Evolutionary conservation across 2,329 filamentous ascomycete species (phyloP), one percentile per base, ranked within the genome.

Genomic region (Calonectria montana): DNA sequence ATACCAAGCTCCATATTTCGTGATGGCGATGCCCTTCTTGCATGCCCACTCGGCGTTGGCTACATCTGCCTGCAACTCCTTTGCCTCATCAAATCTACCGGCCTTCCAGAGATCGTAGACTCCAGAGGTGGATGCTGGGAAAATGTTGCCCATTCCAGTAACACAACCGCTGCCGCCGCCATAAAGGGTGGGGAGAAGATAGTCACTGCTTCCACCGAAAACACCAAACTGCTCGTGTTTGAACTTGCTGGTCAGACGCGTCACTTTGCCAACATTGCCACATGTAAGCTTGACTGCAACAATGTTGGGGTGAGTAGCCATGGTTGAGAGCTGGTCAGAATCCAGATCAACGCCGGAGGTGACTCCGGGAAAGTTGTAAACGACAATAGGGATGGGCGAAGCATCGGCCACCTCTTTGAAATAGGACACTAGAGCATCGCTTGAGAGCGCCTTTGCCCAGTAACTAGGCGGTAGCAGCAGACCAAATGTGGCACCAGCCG

Each of bases 391-490:
- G 45, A 93, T 89, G 0, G 91, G 91, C 1, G 90, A 92, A 7
- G 72, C 73, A 53, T 89, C 87, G 16, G 91, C 92, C 29, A 93
- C 91, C 27, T 90, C 87, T 31, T 84, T 85, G 85, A 94, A 96
- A 82, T 91, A 94, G 5, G 89, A 86, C n/a, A 90, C 80, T 47
- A 94, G n/a, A 74, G 83, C 67, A 78, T 75, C 84, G 84, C 72
- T 88, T 84, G 47, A 91, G 88, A 77, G 72, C 10, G 76, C 89
- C 86, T 57, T 88, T 83, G 10, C 88, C 81, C 95, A 96, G 85
- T 96, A 96, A 57, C 90, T 91, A 0, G 94, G 94, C 8, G 94
- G 93, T 6, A 96, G 88, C 1, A 96, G 89, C 53, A 96, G 87
- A 2, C 92, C 93, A 74, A 93, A 94, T 79, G 94, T 91, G 73